These are phyloP conservation scores for Phytophthora hybrid DNA, from an alignment of 352 stramenopile species.

Conservation along the genomic window DNA sequence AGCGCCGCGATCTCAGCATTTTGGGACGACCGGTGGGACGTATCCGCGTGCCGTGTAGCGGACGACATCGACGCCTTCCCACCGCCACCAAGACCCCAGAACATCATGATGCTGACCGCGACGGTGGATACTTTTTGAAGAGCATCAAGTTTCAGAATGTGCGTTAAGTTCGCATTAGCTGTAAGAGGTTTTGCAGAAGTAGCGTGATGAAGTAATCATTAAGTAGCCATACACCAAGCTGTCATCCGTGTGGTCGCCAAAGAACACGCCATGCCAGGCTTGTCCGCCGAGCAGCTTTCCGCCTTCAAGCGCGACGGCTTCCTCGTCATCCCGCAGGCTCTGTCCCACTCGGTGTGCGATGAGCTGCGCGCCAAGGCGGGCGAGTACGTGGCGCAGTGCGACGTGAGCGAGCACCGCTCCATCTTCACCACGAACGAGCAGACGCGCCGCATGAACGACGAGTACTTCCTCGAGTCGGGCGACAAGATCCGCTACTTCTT, in stretches of 20 bases:
- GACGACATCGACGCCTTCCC: conserved; percentile 16
- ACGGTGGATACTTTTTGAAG: conserved; percentile 15
- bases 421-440: conserved; percentile 90
- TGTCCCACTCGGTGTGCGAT: conserved; percentile 61
- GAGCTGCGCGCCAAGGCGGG: conserved; percentile 54
- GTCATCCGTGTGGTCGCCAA: background rate
- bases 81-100: conserved; percentile 46
- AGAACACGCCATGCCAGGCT: conserved; percentile 31
- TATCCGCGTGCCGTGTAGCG: conserved; percentile 5
- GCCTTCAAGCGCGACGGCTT: conserved; percentile 77
- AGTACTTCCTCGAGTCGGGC: conserved; percentile 95
- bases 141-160: too few relatives aligned
- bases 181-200: too few relatives aligned
- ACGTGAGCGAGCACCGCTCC: conserved; percentile 70
- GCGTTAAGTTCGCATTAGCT: too few relatives aligned
- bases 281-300: conserved; percentile 66
- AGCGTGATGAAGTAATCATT: background rate
- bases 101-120: conserved; percentile 38
- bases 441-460: conserved; percentile 83
- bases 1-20: conserved; percentile 5
- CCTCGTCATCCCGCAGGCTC: conserved; percentile 58
- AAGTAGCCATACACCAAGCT: background rate
- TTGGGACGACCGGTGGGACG: conserved; percentile 8
- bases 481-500: conserved; percentile 96
- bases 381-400: conserved; percentile 68